phyloP scores from a whole-genome alignment of 2,329 filamentous ascomycete species.

The Hymenoscyphus linearis region DNA sequence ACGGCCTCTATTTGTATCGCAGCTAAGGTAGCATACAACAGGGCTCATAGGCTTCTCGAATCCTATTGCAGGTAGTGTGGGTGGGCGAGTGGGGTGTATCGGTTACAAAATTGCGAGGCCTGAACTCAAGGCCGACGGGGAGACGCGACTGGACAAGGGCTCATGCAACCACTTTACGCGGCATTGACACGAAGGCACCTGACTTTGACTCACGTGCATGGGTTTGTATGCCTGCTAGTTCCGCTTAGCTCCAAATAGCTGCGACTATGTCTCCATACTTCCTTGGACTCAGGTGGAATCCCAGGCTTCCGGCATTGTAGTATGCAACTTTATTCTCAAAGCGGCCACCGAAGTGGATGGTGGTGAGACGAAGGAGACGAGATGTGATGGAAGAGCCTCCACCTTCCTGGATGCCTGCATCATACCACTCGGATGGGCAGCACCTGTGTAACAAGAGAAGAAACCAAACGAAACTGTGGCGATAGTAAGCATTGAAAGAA shows the following conservation, averaged over 20 bases:
- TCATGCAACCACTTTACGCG: constrained; percentile 13
- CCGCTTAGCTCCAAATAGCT: neutral
- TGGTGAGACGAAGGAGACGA: neutral
- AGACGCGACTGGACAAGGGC: constrained; percentile 13
- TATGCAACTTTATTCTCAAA: constrained; percentile 1
- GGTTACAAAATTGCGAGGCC: constrained; percentile 10
- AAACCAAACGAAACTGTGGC: neutral
- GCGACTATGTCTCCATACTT: neutral
- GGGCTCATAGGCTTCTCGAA: constrained; percentile 8
- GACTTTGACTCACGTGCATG: constrained; percentile 18
- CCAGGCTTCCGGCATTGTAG: constrained; percentile 10
- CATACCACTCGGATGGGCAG: neutral
- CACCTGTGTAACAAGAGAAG: neutral
- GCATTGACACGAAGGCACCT: constrained; percentile 11
- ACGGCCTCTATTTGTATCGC: constrained; percentile 14
- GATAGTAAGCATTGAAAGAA: neutral
- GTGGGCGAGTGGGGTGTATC: neutral
- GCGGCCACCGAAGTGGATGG: constrained; percentile 9
- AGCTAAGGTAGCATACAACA: constrained; percentile 2
- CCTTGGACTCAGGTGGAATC: neutral
- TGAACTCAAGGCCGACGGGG: constrained; percentile 10
- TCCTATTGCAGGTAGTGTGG: constrained; percentile 10
- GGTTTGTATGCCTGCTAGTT: neutral
- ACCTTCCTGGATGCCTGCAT: neutral
- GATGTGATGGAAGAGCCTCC: constrained; percentile 3